Evolutionary conservation across 1,139 yeast genomes (phyloP), one percentile per base, ranked within the genome.

Genomic region (Nadsonia commutata): DNA sequence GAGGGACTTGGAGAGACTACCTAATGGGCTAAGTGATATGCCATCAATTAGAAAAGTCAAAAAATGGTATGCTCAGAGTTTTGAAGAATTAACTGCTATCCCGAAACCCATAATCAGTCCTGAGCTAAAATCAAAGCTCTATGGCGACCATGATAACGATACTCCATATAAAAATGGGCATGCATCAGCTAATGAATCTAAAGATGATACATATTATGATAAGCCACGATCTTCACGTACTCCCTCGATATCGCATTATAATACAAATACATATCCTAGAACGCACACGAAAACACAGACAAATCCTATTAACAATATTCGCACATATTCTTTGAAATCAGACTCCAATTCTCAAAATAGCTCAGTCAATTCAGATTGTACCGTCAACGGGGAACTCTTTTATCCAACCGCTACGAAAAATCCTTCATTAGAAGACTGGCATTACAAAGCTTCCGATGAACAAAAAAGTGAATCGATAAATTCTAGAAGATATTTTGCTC

Each of bases 51-150:
- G 72, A 46, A 72, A 78, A 51, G 95, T 86, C 19, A 74, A 79
- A 49, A 78, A 83, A 57, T 86, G 95, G 95, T 86, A 86, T 56
- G 90, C 93, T 2, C 94, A 84, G 60, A 79, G 90, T 17, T 86
- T 85, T 59, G 86, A 84, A 53, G 95, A 85, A 56, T 69, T 85
- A 52, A 76, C 82, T 11, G 65, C 70, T 11, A 52, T 66, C 20
- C 58, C 59, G 20, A 52, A 54, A 19, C 68, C 68, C 2, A 49
- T 48, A 37, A 50, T 65, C 33, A 44, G 53, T n/a, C 40, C 51
- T 11, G 64, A 59, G 33, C 48, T 60, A 20, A 55, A 56, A 43
- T 41, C 46, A 23, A 44, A 49, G 47, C 51, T 60, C n/a, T 59
- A 59, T 48, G 27, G 20, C 5, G 43, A 40, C 7, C 37, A 23